Evolutionary conservation across 192 early-diverging fungal species (phyloP).

Genomic region (Lobulomyces angularis): DNA sequence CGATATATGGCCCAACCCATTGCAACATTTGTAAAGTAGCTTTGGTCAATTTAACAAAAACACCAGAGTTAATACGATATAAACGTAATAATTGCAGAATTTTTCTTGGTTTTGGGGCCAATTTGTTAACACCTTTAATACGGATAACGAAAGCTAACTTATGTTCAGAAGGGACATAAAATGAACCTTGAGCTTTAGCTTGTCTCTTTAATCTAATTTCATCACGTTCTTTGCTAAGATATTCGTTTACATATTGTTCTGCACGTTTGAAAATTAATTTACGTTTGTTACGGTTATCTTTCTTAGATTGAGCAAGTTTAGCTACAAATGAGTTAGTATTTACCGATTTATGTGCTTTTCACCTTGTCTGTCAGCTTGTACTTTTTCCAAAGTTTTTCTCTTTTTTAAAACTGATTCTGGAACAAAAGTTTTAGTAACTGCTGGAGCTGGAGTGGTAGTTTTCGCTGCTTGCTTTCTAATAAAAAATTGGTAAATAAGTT

Average conservation of each 20-base stretch:
- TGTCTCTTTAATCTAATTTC: slow-evolving; percentile 86
- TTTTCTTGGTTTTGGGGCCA: slow-evolving; percentile 99
- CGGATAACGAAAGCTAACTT: slow-evolving; percentile 97
- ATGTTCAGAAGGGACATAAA: slow-evolving; percentile 89
- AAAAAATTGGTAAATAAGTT: no score
- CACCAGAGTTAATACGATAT: slow-evolving; percentile 97
- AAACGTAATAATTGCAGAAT: slow-evolving; percentile 97
- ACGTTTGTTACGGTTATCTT: slow-evolving; percentile 55
- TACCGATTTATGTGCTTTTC: no score
- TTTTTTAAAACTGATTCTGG: slow-evolving; percentile 56
- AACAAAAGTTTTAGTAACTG: no score
- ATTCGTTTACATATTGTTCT: slow-evolving; percentile 97
- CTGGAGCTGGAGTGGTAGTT: no score
- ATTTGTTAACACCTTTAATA: slow-evolving; percentile 99
- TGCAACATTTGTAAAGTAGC: slow-evolving; percentile 96
- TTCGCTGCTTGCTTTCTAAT: no score
- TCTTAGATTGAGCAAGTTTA: slow-evolving; percentile 2
- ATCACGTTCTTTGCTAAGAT: slow-evolving; percentile 74
- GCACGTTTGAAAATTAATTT: slow-evolving; percentile 98
- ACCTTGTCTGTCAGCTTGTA: slow-evolving; percentile 34
- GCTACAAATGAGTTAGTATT: no score
- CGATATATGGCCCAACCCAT: slow-evolving; percentile 89
- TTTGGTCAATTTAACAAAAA: slow-evolving; percentile 90
- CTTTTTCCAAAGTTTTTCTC: slow-evolving; percentile 48
- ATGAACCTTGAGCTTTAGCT: slow-evolving; percentile 81